Percentiles rank a stretch among this genome's conserved stretches.
These are phyloP conservation scores for Diacronema lutheri DNA, from an alignment of 78 protist genomes.

Conservation along the genomic window DNA sequence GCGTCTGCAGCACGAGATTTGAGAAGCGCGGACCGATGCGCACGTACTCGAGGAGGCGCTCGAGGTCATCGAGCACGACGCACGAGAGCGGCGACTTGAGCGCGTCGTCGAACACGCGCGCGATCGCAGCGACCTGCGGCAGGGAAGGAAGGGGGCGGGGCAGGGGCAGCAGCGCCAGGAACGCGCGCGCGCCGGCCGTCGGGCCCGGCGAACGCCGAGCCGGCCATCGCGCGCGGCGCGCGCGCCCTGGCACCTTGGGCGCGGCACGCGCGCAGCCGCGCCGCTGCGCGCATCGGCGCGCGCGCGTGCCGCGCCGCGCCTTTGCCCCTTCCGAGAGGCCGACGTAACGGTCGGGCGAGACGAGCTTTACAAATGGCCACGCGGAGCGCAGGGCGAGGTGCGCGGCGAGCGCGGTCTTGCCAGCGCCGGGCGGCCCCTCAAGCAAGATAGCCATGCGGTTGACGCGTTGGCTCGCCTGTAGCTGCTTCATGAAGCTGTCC, in stretches of 20 bases:
- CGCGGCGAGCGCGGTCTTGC: slow-evolving; percentile 96
- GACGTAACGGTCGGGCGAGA: slow-evolving; percentile 78
- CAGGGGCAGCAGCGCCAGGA: too few relatives aligned
- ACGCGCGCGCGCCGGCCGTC: too few relatives aligned
- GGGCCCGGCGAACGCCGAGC: too few relatives aligned
- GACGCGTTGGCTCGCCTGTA: too few relatives aligned
- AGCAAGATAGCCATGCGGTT: slow-evolving; percentile 31
- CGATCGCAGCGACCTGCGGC: background rate
- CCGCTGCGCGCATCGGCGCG: too few relatives aligned
- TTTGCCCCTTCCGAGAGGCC: background rate
- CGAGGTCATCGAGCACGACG: slow-evolving; percentile 92
- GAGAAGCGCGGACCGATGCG: slow-evolving; percentile 95
- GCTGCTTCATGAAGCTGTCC: too few relatives aligned
- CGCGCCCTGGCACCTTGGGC: too few relatives aligned
- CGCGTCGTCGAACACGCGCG: slow-evolving; percentile 91
- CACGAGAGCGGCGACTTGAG: slow-evolving; percentile 85
- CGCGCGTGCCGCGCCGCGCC: too few relatives aligned
- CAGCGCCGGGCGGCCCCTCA: slow-evolving; percentile 65
- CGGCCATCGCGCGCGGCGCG: too few relatives aligned
- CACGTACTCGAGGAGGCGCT: slow-evolving; percentile 88
- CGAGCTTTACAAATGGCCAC: slow-evolving; percentile 88
- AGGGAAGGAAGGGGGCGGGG: background rate
- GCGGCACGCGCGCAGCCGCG: too few relatives aligned
- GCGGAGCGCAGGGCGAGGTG: slow-evolving; percentile 68
- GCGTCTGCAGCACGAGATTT: slow-evolving; percentile 87